Evolutionary conservation across 345 rosid species (phyloP).

Genomic region (Carallia pectinifolia): DNA sequence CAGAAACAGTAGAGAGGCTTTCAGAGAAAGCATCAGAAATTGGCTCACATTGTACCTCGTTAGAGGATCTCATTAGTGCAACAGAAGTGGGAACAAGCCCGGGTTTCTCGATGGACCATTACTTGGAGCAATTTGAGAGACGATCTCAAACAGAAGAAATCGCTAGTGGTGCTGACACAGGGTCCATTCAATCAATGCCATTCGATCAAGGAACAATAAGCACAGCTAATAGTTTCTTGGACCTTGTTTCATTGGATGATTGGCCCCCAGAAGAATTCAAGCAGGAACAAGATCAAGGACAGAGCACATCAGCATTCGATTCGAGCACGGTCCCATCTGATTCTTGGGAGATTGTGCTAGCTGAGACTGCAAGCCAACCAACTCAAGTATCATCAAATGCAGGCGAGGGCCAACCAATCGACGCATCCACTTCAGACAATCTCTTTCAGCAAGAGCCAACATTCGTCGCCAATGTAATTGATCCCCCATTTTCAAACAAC

Average conservation of each 20-base stretch:
- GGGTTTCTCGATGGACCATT: conserved; percentile 19
- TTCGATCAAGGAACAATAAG: conserved; percentile 22
- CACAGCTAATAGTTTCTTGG: conserved; percentile 13
- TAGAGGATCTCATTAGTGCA: conserved; percentile 54
- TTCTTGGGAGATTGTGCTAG: conserved; percentile 58
- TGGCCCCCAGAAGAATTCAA: conserved; percentile 28
- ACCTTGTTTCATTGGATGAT: conserved; percentile 40
- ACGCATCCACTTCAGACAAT: not conserved
- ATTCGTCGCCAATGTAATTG: not conserved
- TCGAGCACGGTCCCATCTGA: conserved; percentile 23
- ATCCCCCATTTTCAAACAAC: not conserved
- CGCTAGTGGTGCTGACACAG: conserved; percentile 20
- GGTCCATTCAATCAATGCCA: conserved; percentile 31
- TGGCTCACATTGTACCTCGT: conserved; percentile 43
- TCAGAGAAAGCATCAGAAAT: conserved; percentile 36
- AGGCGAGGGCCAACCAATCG: not conserved
- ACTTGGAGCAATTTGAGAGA: conserved; percentile 35
- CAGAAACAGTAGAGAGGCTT: conserved; percentile 26
- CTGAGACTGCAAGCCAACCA: conserved; percentile 32
- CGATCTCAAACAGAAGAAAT: conserved; percentile 19
- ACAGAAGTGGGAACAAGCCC: conserved; percentile 33
- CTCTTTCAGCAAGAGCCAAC: conserved; percentile 7
- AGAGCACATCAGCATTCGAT: conserved; percentile 16
- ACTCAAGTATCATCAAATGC: conserved; percentile 19
- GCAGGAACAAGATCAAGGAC: conserved; percentile 6